phyloP scores from a whole-genome alignment of 805 yeast genomes.

The Vanderwaltozyma tropicalis region DNA sequence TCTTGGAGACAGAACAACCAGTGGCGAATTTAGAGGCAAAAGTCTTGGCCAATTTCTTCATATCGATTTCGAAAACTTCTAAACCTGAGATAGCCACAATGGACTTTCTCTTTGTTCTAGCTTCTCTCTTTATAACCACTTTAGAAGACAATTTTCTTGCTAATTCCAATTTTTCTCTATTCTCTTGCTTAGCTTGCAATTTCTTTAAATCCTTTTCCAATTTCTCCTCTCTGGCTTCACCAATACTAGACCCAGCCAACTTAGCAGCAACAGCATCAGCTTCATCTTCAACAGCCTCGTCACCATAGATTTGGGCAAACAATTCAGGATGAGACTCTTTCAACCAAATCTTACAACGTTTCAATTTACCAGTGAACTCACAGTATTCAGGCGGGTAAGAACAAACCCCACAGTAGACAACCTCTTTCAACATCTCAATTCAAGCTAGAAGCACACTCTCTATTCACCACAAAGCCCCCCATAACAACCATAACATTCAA shows the following conservation, averaged over 20 bases:
- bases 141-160: conserved; percentile 71
- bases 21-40: conserved; percentile 93
- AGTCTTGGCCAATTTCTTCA: conserved; percentile 83
- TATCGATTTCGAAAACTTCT: conserved; percentile 79
- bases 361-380: conserved; percentile 76
- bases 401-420: conserved; percentile 69
- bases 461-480: too few relatives aligned
- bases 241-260: conserved; percentile 45
- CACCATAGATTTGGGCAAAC: conserved; percentile 46
- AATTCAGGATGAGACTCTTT: conserved; percentile 46
- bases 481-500: too few relatives aligned
- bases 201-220: conserved; percentile 73
- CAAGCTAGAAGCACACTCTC: too few relatives aligned
- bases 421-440: conserved; percentile 21
- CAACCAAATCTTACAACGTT: conserved; percentile 80
- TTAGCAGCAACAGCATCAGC: conserved; percentile 23
- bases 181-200: conserved; percentile 77
- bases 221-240: conserved; percentile 71
- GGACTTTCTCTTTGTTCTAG: conserved; percentile 80
- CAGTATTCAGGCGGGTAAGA: conserved; percentile 84
- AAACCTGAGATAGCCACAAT: conserved; percentile 79
- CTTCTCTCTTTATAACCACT: conserved; percentile 75
- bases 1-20: conserved; percentile 86
- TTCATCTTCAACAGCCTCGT: conserved; percentile 37
- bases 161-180: conserved; percentile 73